Evolutionary conservation across 2,329 filamentous ascomycete genomes (phyloP).

Genomic region (Clonostachys rhizophaga): DNA sequence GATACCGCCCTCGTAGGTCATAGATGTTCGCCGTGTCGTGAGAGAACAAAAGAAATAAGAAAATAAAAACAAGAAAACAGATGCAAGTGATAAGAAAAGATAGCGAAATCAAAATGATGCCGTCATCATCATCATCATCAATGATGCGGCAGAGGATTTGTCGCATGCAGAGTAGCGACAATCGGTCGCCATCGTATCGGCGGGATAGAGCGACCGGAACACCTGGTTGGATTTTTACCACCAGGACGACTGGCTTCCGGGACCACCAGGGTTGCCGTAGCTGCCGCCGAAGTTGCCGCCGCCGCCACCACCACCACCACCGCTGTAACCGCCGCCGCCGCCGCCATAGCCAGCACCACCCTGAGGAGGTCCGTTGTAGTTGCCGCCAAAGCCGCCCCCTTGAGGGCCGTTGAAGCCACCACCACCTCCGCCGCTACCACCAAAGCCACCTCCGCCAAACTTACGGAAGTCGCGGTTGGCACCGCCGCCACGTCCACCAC

Average conservation of each 20-base stretch:
- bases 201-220: slow-evolving; percentile 9
- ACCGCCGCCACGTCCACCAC: slow-evolving; percentile 62
- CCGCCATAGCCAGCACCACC: slow-evolving; percentile 25
- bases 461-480: slow-evolving; percentile 90
- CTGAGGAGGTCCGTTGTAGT: slow-evolving; percentile 32
- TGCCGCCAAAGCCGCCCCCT: slow-evolving; percentile 34
- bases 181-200: not conserved
- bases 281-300: slow-evolving; percentile 40
- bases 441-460: slow-evolving; percentile 48
- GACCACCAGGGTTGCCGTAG: slow-evolving; percentile 66
- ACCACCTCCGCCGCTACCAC: slow-evolving; percentile 32
- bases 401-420: slow-evolving; percentile 20
- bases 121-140: not conserved
- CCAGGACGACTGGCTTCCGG: slow-evolving; percentile 64
- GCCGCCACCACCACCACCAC: slow-evolving; percentile 29
- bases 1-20: slow-evolving; percentile 22
- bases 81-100: slow-evolving; percentile 13
- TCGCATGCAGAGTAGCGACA: too few relatives aligned
- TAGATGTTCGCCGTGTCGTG: slow-evolving; percentile 32
- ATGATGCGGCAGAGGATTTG: too few relatives aligned
- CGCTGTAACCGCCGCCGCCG: slow-evolving; percentile 29
- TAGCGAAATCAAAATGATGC: slow-evolving; percentile 9
- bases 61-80: slow-evolving; percentile 10
- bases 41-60: slow-evolving; percentile 9
- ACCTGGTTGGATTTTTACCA: slow-evolving; percentile 41